phyloP scores from a whole-genome alignment of 305 asterid genomes.

The Rubia peregrina region DNA sequence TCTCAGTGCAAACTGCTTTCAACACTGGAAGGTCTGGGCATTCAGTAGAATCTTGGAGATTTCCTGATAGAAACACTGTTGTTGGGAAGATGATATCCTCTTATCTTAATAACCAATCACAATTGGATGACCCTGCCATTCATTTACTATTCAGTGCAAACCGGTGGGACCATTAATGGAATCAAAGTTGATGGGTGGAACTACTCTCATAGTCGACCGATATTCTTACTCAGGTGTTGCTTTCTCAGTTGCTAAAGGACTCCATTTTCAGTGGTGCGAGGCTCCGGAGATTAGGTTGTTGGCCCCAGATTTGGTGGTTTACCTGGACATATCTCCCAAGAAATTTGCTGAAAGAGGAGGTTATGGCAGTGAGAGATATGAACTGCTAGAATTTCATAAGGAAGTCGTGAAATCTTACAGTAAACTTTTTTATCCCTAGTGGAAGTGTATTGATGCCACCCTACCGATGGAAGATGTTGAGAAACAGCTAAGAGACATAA shows the following conservation, averaged over 20 bases:
- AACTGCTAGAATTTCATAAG: constrained; percentile 90
- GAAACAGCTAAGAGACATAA: constrained; percentile 19
- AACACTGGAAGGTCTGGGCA: constrained; percentile 58
- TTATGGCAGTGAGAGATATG: constrained; percentile 88
- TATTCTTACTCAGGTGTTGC: constrained; percentile 95
- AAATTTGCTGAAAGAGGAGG: constrained; percentile 92
- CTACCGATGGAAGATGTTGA: constrained; percentile 27
- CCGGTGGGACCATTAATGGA: constrained; percentile 93
- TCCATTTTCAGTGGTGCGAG: constrained; percentile 87
- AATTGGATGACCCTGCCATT: constrained; percentile 71
- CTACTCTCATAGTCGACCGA: constrained; percentile 81
- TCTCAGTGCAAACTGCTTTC: constrained; percentile 62
- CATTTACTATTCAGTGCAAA: constrained; percentile 94
- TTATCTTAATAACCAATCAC: constrained; percentile 63
- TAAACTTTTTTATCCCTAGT: constrained; percentile 48
- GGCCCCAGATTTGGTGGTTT: constrained; percentile 79
- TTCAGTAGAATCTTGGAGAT: constrained; percentile 75
- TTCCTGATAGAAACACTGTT: constrained; percentile 82
- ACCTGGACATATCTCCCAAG: constrained; percentile 90
- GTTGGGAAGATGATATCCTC: constrained; percentile 95
- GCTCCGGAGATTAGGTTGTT: constrained; percentile 81
- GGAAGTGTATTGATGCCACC: constrained; percentile 55
- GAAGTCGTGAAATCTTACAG: constrained; percentile 52
- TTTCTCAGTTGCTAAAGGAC: constrained; percentile 91
- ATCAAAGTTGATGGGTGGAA: constrained; percentile 71